These are phyloP conservation scores for Mycosphaerella arachidis DNA, from an alignment of 2,329 filamentous ascomycete genomes.

Conservation along the genomic window DNA sequence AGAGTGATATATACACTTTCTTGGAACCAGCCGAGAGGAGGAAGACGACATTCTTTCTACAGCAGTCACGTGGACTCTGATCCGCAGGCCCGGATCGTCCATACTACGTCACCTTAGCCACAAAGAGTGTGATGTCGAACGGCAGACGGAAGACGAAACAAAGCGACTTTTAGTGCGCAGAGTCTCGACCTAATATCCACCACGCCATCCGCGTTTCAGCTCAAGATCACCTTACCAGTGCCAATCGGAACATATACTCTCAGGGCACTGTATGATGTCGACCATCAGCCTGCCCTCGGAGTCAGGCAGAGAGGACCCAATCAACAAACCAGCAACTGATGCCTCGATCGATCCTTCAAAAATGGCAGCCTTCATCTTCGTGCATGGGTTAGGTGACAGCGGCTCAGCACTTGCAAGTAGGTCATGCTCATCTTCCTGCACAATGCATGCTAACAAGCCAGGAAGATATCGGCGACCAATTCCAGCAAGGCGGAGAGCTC, in stretches of 20 bases:
- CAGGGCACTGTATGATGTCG: background rate
- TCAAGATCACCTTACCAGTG: background rate
- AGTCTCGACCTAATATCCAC: background rate
- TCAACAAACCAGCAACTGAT: slow-evolving; percentile 32
- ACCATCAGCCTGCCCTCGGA: slow-evolving; percentile 2
- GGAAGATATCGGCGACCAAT: slow-evolving; percentile 43
- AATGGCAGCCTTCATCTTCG: slow-evolving; percentile 39
- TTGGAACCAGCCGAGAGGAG: background rate
- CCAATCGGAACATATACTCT: background rate
- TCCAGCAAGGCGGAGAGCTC: slow-evolving; percentile 44
- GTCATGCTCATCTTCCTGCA: background rate
- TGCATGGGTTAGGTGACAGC: slow-evolving; percentile 42
- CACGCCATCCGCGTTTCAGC: background rate
- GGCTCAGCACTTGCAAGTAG: slow-evolving; percentile 39
- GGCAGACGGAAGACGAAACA: background rate
- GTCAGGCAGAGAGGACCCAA: slow-evolving; percentile 24
- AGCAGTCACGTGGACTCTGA: background rate
- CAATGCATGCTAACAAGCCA: background rate
- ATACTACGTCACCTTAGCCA: background rate
- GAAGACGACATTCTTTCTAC: background rate
- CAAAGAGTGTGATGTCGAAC: too few species aligned
- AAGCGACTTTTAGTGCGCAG: background rate
- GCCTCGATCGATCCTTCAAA: slow-evolving; percentile 30
- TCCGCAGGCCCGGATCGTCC: background rate
- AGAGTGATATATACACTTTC: slow-evolving; percentile 31